phyloP scores from a whole-genome alignment of 306 rosid species.

The Rubus idaeus region DNA sequence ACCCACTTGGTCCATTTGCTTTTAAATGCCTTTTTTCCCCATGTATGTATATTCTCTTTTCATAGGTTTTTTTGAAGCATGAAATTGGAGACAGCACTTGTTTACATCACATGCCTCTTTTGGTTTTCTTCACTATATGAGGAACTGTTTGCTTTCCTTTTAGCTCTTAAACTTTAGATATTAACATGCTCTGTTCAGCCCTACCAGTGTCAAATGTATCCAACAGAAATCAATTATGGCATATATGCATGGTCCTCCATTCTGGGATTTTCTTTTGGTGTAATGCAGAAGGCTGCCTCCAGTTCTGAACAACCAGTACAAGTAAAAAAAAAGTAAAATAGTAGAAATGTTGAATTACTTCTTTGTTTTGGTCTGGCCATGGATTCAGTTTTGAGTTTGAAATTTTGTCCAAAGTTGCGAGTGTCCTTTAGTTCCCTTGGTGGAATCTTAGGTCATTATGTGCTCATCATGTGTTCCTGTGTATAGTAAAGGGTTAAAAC shows the following conservation, averaged over 20 bases:
- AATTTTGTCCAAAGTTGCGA: neutral
- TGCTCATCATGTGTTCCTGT: neutral
- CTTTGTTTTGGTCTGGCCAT: neutral
- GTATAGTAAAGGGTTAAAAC: too few species aligned
- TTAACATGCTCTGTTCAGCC: slow-evolving; percentile 25
- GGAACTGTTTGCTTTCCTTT: slow-evolving; percentile 26
- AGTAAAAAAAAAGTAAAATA: neutral
- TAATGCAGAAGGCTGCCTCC: slow-evolving; percentile 26
- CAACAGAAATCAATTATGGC: neutral
- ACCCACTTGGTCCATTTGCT: slow-evolving; percentile 35
- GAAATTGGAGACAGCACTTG: slow-evolving; percentile 30
- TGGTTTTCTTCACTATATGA: slow-evolving; percentile 20
- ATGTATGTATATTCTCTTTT: slow-evolving; percentile 19
- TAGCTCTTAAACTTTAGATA: slow-evolving; percentile 16
- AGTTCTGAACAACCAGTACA: neutral
- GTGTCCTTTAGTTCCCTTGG: neutral
- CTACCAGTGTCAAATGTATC: slow-evolving; percentile 24
- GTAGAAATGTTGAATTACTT: neutral
- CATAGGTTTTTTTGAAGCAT: slow-evolving; percentile 32
- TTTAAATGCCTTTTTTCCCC: slow-evolving; percentile 3
- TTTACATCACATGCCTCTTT: slow-evolving; percentile 45
- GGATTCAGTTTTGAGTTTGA: neutral
- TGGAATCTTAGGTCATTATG: neutral
- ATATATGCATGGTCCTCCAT: slow-evolving; percentile 9
- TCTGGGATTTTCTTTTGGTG: slow-evolving; percentile 14